These are phyloP conservation scores for Alternaria viburni DNA, from an alignment of 2,329 filamentous ascomycete species.

Conservation along the genomic window DNA sequence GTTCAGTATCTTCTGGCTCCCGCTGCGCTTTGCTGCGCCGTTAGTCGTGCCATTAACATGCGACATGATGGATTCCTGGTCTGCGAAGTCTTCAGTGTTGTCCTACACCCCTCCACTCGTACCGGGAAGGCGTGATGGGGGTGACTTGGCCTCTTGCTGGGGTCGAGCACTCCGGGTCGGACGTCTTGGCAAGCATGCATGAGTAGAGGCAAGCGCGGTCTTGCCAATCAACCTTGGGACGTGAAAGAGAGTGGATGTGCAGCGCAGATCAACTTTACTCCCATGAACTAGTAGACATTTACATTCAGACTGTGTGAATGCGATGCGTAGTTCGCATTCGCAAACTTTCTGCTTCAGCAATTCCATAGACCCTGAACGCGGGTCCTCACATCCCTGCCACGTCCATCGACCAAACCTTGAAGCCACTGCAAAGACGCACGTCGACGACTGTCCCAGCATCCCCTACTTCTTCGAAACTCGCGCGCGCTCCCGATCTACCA, in stretches of 20 bases:
- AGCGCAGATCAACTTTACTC: not conserved
- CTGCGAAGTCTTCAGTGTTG: not conserved
- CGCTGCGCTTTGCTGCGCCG: conserved; percentile 25
- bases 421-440: not conserved
- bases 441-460: not conserved
- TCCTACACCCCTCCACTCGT: conserved; percentile 1
- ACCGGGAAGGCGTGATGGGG: conserved; percentile 4
- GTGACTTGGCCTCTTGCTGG: conserved; percentile 1
- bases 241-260: not conserved
- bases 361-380: not conserved
- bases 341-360: not conserved
- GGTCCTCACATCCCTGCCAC: not conserved
- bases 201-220: not conserved
- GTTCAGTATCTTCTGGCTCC: conserved; percentile 13
- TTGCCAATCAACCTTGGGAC: not conserved
- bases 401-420: not conserved
- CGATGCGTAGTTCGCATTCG: not conserved
- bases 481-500: not conserved
- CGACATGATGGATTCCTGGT: conserved; percentile 18
- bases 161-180: conserved; percentile 11
- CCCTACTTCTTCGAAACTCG: not conserved
- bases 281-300: not conserved
- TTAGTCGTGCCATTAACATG: conserved; percentile 32
- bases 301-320: not conserved
- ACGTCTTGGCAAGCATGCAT: conserved; percentile 29